Evolutionary conservation across 345 rosid species (phyloP), one percentile per base, ranked within the genome.

Genomic region (Salix arbutifolia): DNA sequence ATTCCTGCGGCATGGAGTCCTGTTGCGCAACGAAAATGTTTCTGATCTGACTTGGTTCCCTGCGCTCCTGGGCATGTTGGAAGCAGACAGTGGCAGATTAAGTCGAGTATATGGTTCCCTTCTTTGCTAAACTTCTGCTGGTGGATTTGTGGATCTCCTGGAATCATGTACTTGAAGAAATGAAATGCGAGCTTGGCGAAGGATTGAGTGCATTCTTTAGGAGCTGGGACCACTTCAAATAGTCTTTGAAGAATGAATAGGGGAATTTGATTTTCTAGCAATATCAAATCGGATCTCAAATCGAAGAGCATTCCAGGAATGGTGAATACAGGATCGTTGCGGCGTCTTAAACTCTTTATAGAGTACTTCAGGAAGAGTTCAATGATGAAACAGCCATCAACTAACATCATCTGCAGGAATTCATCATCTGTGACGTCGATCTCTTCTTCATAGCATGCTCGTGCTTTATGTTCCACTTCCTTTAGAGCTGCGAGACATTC

Each of bases 191-290:
- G 88, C 61, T 84, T 87, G 0, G 87, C 67, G 17, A 90, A 81
- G 8, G 88, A 65, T 13, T 21, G 37, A 2, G 18, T 77, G 28
- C 86, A 85, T n/a, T 85, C 85, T 14, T 69, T 53, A 0, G 88
- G 84, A n/a, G 84, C 38, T 3, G 88, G 87, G 5, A 81, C 84
- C 1, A 86, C 75, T 62, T 83, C 79, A 26, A 82, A 88, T 33
- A 90, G 14, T 18, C 86, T 35, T 56, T 83, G 87, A 60, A 90
- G 86, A 72, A 90, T 28, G 70, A 87, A 87, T 28, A 86, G 58
- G 0, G 91, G 94, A 18, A 90, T 85, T 56, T 90, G 91, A 48
- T 90, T 90, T 81, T 90, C 94, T 18, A 88, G 74, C 76, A 88
- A 18, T 12, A 86, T 74, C 77, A 88, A 64, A 74, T 87, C 77